Percentiles rank a stretch among this genome's conserved stretches.
Evolutionary conservation across 2,329 filamentous ascomycete genomes (phyloP).

Genomic region (Scytalidium sp.): DNA sequence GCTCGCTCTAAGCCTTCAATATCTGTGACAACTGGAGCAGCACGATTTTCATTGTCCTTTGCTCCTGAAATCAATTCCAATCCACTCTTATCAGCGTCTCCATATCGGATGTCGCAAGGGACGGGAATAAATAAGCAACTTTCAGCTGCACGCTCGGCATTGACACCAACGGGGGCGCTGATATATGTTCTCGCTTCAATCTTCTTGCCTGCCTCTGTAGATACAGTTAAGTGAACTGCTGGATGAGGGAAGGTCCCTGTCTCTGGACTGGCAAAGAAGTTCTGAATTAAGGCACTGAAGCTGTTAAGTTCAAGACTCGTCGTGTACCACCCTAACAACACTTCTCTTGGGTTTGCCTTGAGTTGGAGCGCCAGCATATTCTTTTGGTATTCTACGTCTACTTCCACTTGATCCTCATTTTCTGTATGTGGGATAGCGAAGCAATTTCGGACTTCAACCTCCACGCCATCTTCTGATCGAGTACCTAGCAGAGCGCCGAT

Average conservation of each 20-base stretch:
- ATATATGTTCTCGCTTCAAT: conserved; percentile 94
- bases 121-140: conserved; percentile 97
- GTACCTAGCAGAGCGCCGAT: conserved; percentile 94
- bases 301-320: conserved; percentile 96
- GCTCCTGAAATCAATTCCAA: conserved; percentile 83
- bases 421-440: conserved; percentile 99
- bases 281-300: conserved; percentile 97
- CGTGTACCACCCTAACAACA: conserved; percentile 97
- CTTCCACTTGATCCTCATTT: conserved; percentile 97
- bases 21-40: conserved; percentile 74
- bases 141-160: conserved; percentile 89
- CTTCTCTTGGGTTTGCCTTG: conserved; percentile 89
- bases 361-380: conserved; percentile 96
- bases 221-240: conserved; percentile 95
- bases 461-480: conserved; percentile 92
- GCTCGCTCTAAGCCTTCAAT: conserved; percentile 85
- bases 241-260: conserved; percentile 97
- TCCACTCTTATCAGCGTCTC: conserved; percentile 71
- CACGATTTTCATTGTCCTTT: conserved; percentile 73
- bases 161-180: conserved; percentile 90
- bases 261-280: conserved; percentile 97
- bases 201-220: conserved; percentile 81
- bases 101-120: conserved; percentile 89
- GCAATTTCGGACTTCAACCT: conserved; percentile 92
- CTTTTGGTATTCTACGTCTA: conserved; percentile 99